Evolutionary conservation across 345 rosid species (phyloP), one percentile per base, ranked within the genome.

Genomic region (Pelargonium nanum): DNA sequence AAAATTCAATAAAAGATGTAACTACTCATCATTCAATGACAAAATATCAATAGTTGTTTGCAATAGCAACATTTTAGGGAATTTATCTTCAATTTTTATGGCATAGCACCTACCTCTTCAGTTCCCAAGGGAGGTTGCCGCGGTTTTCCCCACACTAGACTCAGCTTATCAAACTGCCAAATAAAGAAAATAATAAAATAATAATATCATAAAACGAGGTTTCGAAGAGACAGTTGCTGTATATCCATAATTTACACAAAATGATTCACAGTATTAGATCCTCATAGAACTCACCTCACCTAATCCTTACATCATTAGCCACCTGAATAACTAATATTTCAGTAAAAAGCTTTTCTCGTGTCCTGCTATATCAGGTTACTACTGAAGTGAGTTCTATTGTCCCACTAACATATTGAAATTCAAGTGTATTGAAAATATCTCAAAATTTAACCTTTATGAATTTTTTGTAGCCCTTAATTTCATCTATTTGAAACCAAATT

Each of bases 121-220:
- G 52, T 65, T 13, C 85, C 83, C 72, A 90, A 76, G 21, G 91
- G 89, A 30, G 86, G 72, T 62, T 84, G 96, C 73, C 99, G 76
- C 53, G 96, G 91, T 73, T 90, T 85, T 59, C 99, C 97, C 97
- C 96, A 94, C 23, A 83, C 85, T 68, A 94, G 79, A 30, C 90
- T 67, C 26, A 80, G 55, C 64, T 93, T 83, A 73, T 86, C 86
- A 59, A 86, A 71, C 99, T 93, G 92, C 82, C 73, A 72, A 68
- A 67, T 72, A 34, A 69, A 25, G 59, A 54, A 26, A 19, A 15
- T 5, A 45, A 40, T 28, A 51, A 52, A 52, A 24, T 56, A 24
- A 8, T 6, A 17, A 55, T 55, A 22, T 22, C 1, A 9, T 12
- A 22, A 22, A 19, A 22, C 12, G n/a, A 55, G 4, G 10, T 23